Percentiles rank a stretch among this genome's conserved stretches.
phyloP scores from a whole-genome alignment of 768 basidiomycete species.

The Podaxis pistillaris region DNA sequence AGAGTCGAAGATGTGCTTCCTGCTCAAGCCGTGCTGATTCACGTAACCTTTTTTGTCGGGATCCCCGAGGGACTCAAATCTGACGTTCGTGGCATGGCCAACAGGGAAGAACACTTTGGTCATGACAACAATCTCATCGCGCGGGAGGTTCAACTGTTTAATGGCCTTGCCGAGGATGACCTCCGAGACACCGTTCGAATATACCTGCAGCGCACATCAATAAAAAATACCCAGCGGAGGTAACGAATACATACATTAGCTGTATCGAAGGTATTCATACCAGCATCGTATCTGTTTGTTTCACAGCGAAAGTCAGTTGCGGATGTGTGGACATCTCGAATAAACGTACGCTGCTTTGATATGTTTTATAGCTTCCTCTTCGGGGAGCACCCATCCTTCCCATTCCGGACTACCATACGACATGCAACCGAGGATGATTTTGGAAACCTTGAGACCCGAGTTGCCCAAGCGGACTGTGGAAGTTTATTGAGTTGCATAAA shows the following conservation, averaged over 20 bases:
- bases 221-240: background rate
- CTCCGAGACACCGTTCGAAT: conserved; percentile 67
- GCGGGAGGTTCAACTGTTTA: conserved; percentile 59
- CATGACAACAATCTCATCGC: conserved; percentile 74
- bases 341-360: conserved; percentile 44
- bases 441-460: conserved; percentile 62
- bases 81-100: conserved; percentile 18
- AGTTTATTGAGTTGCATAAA: background rate
- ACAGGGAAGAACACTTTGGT: conserved; percentile 53
- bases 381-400: conserved; percentile 45
- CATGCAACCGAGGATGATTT: conserved; percentile 65
- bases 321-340: background rate
- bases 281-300: conserved; percentile 48
- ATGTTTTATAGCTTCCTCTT: conserved; percentile 51
- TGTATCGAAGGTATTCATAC: conserved; percentile 65
- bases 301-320: background rate
- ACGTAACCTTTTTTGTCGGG: conserved; percentile 46
- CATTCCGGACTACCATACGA: conserved; percentile 52
- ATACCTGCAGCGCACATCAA: conserved; percentile 35
- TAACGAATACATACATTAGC: conserved; percentile 35
- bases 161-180: conserved; percentile 69
- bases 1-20: conserved; percentile 71
- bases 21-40: conserved; percentile 48
- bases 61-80: conserved; percentile 12
- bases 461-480: conserved; percentile 42